Evolutionary conservation across 2,329 filamentous ascomycete genomes (phyloP).

Genomic region (Aureobasidium sp.): DNA sequence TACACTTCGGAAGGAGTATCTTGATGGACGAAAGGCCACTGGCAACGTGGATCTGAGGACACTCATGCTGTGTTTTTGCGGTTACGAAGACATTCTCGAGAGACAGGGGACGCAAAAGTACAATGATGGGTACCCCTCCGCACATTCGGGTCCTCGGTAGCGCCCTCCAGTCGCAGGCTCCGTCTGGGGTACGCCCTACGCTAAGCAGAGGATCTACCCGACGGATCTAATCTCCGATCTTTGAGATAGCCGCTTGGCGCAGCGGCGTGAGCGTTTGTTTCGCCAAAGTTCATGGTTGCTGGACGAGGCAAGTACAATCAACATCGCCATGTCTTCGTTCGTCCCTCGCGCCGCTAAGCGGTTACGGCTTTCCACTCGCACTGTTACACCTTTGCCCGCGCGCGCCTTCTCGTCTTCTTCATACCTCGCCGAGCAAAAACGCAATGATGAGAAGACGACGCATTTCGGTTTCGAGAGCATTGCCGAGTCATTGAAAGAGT

Average conservation of each 20-base stretch:
- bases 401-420: slow-evolving; percentile 2
- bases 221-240: slow-evolving; percentile 4
- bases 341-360: slow-evolving; percentile 28
- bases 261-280: slow-evolving; percentile 2
- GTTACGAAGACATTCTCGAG: neutral
- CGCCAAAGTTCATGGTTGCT: neutral
- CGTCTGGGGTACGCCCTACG: slow-evolving; percentile 10
- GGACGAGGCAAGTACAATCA: neutral
- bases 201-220: slow-evolving; percentile 4
- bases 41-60: neutral
- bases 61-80: neutral
- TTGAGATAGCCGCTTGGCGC: neutral
- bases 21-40: neutral
- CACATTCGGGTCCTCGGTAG: neutral
- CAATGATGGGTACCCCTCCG: slow-evolving; percentile 14
- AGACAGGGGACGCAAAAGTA: neutral
- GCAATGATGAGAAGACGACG: slow-evolving; percentile 54
- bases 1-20: neutral
- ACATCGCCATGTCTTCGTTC: slow-evolving; percentile 21
- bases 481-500: slow-evolving; percentile 70
- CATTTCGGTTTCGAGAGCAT: slow-evolving; percentile 90
- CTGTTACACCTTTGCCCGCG: neutral
- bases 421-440: slow-evolving; percentile 12
- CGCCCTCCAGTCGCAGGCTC: neutral
- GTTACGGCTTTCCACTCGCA: slow-evolving; percentile 21